Evolutionary conservation across 2,329 filamentous ascomycete species (phyloP).

Genomic region (Phialophora expanda): DNA sequence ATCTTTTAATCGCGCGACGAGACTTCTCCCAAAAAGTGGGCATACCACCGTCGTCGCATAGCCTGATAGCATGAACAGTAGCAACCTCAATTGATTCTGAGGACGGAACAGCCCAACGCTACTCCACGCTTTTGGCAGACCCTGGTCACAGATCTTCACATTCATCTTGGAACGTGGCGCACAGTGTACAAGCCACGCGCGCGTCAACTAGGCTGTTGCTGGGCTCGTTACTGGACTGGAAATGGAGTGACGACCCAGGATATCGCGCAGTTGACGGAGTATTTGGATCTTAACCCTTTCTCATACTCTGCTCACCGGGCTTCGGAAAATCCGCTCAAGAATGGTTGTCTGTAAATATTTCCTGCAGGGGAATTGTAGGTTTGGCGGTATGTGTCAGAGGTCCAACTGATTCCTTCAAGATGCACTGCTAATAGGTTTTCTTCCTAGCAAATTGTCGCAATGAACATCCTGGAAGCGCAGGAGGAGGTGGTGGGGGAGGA

Average conservation of each 20-base stretch:
- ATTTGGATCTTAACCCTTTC: not conserved
- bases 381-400: conserved; percentile 59
- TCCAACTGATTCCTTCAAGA: not conserved
- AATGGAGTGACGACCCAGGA: not conserved
- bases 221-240: not conserved
- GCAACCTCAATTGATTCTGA: not conserved
- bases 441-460: conserved; percentile 62
- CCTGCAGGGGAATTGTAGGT: conserved; percentile 68
- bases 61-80: not conserved
- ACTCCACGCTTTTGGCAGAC: not conserved
- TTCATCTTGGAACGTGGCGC: not conserved
- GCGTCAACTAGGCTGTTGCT: not conserved
- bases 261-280: not conserved
- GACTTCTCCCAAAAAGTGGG: not conserved
- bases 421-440: conserved; percentile 3
- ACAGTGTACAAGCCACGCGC: not conserved
- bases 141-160: not conserved
- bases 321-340: not conserved
- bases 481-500: conserved; percentile 5
- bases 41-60: not conserved
- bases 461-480: conserved; percentile 61
- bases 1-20: not conserved
- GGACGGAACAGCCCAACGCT: not conserved
- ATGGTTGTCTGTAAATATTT: conserved; percentile 67
- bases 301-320: not conserved